phyloP scores from a whole-genome alignment of 2,329 filamentous ascomycete genomes.

The Huntiella omanensis region DNA sequence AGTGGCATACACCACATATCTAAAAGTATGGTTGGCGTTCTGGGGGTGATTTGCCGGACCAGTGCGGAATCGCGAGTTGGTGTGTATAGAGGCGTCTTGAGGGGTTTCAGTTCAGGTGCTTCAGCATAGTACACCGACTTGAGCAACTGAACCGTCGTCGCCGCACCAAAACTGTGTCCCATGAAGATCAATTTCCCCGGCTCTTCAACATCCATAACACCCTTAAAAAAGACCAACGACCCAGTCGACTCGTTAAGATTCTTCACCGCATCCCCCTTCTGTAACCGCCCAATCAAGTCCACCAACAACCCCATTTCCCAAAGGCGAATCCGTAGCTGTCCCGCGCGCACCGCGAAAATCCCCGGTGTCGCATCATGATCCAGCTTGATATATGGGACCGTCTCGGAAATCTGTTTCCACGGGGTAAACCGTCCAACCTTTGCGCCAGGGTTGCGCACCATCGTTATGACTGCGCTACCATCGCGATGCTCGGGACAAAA shows the following conservation, averaged over 20 bases:
- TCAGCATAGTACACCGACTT: constrained; percentile 58
- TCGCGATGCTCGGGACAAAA: constrained; percentile 71
- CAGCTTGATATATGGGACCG: constrained; percentile 31
- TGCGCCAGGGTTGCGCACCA: constrained; percentile 43
- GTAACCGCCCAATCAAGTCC: constrained; percentile 47
- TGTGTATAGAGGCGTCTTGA: constrained; percentile 39
- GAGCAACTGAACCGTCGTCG: constrained; percentile 55
- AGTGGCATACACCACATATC: constrained; percentile 71
- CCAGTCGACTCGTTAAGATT: constrained; percentile 34
- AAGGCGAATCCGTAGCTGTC: constrained; percentile 53
- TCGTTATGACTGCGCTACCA: constrained; percentile 57
- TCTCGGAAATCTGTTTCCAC: constrained; percentile 6
- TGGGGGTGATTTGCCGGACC: constrained; percentile 45
- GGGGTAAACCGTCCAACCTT: constrained; percentile 17
- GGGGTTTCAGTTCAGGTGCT: constrained; percentile 24
- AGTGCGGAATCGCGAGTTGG: constrained; percentile 38
- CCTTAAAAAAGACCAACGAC: constrained; percentile 36
- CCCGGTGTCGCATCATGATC: constrained; percentile 46
- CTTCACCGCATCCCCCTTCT: constrained; percentile 29
- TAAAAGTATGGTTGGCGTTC: constrained; percentile 47
- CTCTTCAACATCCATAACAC: constrained; percentile 45
- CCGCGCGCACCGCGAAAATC: constrained; percentile 47
- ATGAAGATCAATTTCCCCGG: constrained; percentile 58
- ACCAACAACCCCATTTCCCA: constrained; percentile 63
- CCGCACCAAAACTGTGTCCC: constrained; percentile 67